Evolutionary conservation across 2,329 filamentous ascomycete species (phyloP).

Genomic region (Diaporthe citrichinensis): DNA sequence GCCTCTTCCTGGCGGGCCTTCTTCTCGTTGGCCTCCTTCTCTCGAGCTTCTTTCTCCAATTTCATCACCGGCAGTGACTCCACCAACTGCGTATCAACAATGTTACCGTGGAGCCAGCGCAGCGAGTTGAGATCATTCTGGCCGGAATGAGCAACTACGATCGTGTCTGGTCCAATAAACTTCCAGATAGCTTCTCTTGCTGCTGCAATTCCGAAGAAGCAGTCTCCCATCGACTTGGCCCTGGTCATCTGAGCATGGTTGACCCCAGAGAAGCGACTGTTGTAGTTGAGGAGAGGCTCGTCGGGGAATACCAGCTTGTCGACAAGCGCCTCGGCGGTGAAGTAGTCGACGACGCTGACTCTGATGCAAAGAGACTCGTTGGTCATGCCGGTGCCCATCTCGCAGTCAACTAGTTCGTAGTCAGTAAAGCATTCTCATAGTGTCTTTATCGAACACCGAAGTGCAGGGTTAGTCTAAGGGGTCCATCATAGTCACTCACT

Average conservation of each 20-base stretch:
- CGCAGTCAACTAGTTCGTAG: constrained; percentile 61
- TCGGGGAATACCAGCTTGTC: constrained; percentile 65
- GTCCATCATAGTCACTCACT: background rate
- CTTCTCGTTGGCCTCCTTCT: constrained; percentile 39
- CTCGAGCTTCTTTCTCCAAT: constrained; percentile 42
- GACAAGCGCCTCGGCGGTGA: constrained; percentile 62
- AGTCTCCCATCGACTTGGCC: constrained; percentile 50
- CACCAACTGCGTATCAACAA: constrained; percentile 62
- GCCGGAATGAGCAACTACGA: constrained; percentile 63
- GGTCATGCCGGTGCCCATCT: constrained; percentile 63
- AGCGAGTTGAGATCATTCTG: constrained; percentile 59
- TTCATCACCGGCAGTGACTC: constrained; percentile 45
- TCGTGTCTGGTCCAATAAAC: constrained; percentile 60
- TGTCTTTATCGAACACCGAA: background rate
- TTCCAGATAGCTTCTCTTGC: constrained; percentile 59
- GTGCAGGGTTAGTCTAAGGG: background rate
- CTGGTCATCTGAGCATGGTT: constrained; percentile 54
- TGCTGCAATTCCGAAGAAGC: constrained; percentile 57
- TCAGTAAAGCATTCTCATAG: background rate
- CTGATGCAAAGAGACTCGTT: constrained; percentile 67
- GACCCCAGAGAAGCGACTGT: constrained; percentile 66
- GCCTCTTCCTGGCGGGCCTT: background rate
- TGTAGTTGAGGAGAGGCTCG: constrained; percentile 61
- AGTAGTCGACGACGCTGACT: constrained; percentile 65
- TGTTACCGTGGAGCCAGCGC: constrained; percentile 61